Percentiles rank a stretch among this genome's conserved stretches.
Conservation (phyloP, 2,329 filamentous ascomycete genomes). For the Trichoderma harzianum region DNA sequence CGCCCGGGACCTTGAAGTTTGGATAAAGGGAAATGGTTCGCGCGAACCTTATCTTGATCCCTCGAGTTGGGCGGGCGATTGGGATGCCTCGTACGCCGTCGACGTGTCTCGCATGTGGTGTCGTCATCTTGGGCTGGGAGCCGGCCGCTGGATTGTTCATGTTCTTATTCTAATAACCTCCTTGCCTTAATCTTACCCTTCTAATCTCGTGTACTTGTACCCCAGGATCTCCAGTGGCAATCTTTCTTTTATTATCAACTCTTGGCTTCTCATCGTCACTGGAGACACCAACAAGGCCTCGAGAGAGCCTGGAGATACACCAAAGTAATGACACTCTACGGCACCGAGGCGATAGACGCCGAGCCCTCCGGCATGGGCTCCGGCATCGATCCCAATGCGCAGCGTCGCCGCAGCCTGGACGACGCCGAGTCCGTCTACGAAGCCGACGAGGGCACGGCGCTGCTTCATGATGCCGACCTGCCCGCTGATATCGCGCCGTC, state of each 20-base stretch:
- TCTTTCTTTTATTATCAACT: background rate
- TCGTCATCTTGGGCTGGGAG: background rate
- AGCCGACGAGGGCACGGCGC: constrained; percentile 22
- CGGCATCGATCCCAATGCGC: background rate
- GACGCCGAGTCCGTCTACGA: background rate
- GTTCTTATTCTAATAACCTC: background rate
- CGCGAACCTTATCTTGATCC: background rate
- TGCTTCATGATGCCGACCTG: constrained; percentile 23
- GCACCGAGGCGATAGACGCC: background rate
- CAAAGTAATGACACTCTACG: constrained; percentile 1
- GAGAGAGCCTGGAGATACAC: background rate
- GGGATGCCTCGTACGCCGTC: background rate
- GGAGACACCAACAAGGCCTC: background rate
- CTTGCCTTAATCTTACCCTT: background rate
- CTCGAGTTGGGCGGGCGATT: background rate
- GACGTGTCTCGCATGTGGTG: constrained; percentile 4
- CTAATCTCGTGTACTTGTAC: background rate
- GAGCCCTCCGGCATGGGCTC: background rate
- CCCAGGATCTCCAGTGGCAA: background rate
- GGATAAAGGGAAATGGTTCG: background rate
- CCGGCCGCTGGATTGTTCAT: background rate
- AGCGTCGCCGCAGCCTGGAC: background rate
- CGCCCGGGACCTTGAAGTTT: background rate
- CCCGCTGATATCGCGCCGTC: constrained; percentile 24
- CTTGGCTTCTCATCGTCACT: background rate